phyloP scores from a whole-genome alignment of 805 yeast species.

The Lipomyces starkeyi region DNA sequence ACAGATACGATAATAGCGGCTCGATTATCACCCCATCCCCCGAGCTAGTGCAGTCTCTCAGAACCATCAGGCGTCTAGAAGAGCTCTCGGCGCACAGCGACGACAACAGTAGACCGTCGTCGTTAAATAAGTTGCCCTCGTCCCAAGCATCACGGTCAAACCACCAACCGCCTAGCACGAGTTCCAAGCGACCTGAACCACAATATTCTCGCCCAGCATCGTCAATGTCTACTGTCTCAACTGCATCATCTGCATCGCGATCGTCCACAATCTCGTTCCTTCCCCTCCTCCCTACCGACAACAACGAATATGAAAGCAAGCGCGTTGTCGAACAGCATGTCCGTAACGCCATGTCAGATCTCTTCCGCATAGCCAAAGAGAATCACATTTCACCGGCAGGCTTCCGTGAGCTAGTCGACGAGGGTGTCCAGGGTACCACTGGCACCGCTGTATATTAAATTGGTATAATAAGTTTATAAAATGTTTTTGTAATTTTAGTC shows the following conservation, averaged over 20 bases:
- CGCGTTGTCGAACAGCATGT: background rate
- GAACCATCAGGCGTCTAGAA: slow-evolving; percentile 3
- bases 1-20: slow-evolving; percentile 14
- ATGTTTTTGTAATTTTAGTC: background rate
- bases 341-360: background rate
- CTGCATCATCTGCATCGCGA: background rate
- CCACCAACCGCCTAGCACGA: background rate
- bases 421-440: background rate
- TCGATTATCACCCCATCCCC: slow-evolving; percentile 12
- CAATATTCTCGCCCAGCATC: background rate
- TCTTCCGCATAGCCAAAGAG: background rate
- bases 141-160: background rate
- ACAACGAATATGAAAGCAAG: background rate
- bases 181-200: background rate
- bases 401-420: background rate
- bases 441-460: background rate
- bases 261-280: slow-evolving; percentile 4
- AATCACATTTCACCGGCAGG: background rate
- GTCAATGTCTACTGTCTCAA: background rate
- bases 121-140: background rate
- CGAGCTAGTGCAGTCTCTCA: slow-evolving; percentile 10
- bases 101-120: background rate
- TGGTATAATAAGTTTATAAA: background rate
- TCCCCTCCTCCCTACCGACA: slow-evolving; percentile 15
- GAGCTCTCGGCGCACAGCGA: slow-evolving; percentile 5